Evolutionary conservation across 306 rosid genomes (phyloP), one percentile per base, ranked within the genome.

Genomic region (Abrus precatorius): DNA sequence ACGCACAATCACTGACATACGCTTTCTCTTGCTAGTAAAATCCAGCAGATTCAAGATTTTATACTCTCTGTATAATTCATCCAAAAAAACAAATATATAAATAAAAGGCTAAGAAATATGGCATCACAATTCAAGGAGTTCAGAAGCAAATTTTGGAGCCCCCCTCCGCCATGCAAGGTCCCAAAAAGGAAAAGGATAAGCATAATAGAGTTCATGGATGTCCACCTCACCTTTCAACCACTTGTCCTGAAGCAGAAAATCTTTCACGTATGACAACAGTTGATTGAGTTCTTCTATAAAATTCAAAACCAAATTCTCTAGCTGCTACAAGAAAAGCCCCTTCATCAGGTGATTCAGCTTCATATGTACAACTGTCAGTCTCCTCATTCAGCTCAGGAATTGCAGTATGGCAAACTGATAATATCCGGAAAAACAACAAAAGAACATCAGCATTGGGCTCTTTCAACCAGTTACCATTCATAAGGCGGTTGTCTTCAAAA

Each of bases 281-380:
- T 33, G 99, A 88, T 69, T 96, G 99, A 83, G 92, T 96, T 80
- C 99, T 86, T 85, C 77, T 93, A 73, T 78, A 89, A 85, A 93
- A 96, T 83, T 93, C 98, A 84, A 96, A 96, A 80, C 98, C 99
- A 83, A 96, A 96, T 80, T 96, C 99, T 77, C 91, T 90, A 4
- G 98, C 94, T 33, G 99, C 99, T 75, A 91, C 92, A 78, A 96
- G 96, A 87, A 96, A 96, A 82, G 99, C 97, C 29, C 90, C 99
- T 92, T 96, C 99, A 77, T 96, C 99, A 1, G 99, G 99, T 84
- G 99, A 96, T 85, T 96, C 99, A 3, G 97, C 99, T 85, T 96
- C 99, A 52, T 93, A 96, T 9, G 99, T 89, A 77, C 72, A 86
- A 64, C 5, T 75, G 72, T 89, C 93, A 62, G 88, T 92, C 86